Base-by-base conservation (phyloP, 257 asterid genomes). In the Cordia subcordata region DNA sequence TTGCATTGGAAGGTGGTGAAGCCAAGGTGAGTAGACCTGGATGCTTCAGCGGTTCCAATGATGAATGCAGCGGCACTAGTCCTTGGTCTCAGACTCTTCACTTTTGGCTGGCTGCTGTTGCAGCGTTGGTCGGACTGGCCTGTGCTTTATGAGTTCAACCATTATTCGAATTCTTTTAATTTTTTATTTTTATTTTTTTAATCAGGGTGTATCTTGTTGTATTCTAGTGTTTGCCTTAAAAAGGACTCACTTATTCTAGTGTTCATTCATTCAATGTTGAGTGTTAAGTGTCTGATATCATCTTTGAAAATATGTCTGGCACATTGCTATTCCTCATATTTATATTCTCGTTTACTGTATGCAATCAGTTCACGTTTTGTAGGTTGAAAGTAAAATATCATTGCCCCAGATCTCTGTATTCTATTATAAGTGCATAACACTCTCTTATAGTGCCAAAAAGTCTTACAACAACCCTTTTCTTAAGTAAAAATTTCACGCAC, bases 21-120 rank as follows among this genome's bases (percentile, higher is more conserved):
- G 79, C 85, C 5, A 90, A 85, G 85, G 57, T 81, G 38, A 76
- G 75, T 32, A 67, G 83, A 17, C 97, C 97, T 5, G 97, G 97
- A 12, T 90, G 97, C 78, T 90, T 84, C 56, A 90, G 97, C 20
- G 97, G 97, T 4, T 83, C 94, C 6, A 76, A 78, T 58, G 97
- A 90, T 56, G 78, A 53, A 10, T 86, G 94, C 50, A 80, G 68
- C 54, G 78, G 71, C 13, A 79, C 76, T 8, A 57, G 17, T 60
- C 58, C 61, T 62, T 53, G 66, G 72, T 66, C 59, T 19, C 68
- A 58, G 39, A 61, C 55, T 9, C 33, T 56, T 23, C 49, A 19
- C 18, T 65, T 72, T 4, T 77, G 82, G 83, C 38, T 68, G 12
- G 60, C 65, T 60, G 81, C 51, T 11, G 63, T 64, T 14, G 80